Conservation (phyloP, 1,284 basidiomycete species). For the Schizophyllum amplum region DNA sequence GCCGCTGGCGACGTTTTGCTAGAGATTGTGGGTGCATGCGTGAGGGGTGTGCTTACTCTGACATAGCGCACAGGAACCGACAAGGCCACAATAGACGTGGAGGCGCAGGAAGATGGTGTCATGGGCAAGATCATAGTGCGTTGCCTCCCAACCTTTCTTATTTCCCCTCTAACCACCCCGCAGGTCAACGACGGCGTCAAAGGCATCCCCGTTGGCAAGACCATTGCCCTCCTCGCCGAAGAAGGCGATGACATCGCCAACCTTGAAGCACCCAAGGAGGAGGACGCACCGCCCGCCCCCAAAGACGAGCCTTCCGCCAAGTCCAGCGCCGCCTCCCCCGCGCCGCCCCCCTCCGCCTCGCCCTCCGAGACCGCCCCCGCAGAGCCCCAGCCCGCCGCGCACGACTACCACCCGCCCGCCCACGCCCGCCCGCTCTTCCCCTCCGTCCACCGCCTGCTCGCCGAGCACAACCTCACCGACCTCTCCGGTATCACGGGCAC, state of each 20-base stretch:
- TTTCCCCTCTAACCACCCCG: background rate
- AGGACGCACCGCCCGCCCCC: constrained; percentile 19
- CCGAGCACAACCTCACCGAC: constrained; percentile 49
- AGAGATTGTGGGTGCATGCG: constrained; percentile 32
- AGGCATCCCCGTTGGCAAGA: constrained; percentile 79
- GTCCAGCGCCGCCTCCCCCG: constrained; percentile 17
- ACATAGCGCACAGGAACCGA: constrained; percentile 85
- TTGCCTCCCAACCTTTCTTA: constrained; percentile 5
- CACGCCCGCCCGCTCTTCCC: constrained; percentile 66
- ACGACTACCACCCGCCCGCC: constrained; percentile 31
- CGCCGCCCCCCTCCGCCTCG: constrained; percentile 22
- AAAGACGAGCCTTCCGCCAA: constrained; percentile 12
- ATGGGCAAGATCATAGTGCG: constrained; percentile 87
- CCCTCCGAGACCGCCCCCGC: constrained; percentile 21
- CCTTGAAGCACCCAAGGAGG: constrained; percentile 65
- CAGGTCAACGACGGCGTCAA: constrained; percentile 80
- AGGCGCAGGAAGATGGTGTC: constrained; percentile 94
- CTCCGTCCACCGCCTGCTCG: constrained; percentile 65
- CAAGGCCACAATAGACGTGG: constrained; percentile 99
- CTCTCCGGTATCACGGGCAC: constrained; percentile 64
- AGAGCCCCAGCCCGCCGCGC: constrained; percentile 20
- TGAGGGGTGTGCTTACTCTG: constrained; percentile 1
- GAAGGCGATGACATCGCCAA: constrained; percentile 93
- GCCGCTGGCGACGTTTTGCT: constrained; percentile 32
- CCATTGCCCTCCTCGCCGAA: constrained; percentile 92